Base-by-base conservation (phyloP, 495 filamentous ascomycete species). In the Daldinia concentrica region DNA sequence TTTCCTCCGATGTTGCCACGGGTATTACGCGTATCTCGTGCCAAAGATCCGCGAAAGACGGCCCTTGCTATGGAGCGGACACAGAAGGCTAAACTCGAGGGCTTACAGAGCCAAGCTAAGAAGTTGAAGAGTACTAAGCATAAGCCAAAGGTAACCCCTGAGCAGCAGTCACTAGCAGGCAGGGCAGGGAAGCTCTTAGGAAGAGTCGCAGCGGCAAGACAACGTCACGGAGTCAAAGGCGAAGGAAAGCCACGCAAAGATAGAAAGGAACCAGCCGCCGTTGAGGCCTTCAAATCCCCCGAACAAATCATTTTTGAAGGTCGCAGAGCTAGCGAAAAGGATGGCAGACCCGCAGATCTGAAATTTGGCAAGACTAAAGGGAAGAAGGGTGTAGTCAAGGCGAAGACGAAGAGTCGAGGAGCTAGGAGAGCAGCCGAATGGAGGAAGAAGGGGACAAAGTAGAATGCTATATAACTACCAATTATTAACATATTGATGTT, bases 1-100 rank as follows among this genome's bases (percentile, higher is more conserved):
- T 98, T 94, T 79, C 93, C 93, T 8, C 94, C 95, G 0, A 89
- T 97, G 85, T 86, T 98, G 12, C 95, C 96, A 34, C 89, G 96
- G 7, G 90, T 90, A 64, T 84, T 99, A 11, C 90, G 96, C 36
- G 95, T 99, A 57, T 88, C 85, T 4, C 90, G 95, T 12, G 95
- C 95, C 59, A 94, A 92, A 74, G 89, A 90, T 54, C 81, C 90
- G 41, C 87, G 89, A 70, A 91, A 93, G 77, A 95, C 90, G 24
- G 81, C 84, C 30, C 82, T 84, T 24, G 83, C 79, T 15, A 79
- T 84, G 50, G 82, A 82, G 59, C 79, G 65, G 66, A 80, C 58
- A 7, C 41, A 64, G 32, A 78, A 78, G 50, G 69, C 50, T 65
- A 75, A 68, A 69, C 56, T 67, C 58, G 59, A 34, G 22, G 27